Evolutionary conservation across 2,329 filamentous ascomycete species (phyloP), one percentile per base, ranked within the genome.

Genomic region (Apiospora sp.): DNA sequence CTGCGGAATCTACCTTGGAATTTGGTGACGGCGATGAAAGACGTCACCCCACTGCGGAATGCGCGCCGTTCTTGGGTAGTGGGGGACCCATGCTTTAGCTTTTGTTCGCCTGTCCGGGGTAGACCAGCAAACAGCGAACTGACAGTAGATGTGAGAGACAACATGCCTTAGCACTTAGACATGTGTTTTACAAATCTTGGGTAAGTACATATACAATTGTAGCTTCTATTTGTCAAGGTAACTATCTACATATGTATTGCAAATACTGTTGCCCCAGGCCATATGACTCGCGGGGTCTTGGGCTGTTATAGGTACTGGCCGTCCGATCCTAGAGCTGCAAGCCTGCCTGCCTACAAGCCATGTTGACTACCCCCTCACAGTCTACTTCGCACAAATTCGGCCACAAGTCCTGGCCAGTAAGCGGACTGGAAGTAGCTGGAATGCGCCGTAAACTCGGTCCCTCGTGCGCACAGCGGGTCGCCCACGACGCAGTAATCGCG

Each of bases 401-500:
- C 48, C 44, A 54, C 68, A 8, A 37, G 27, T 4, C n/a, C 68
- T 30, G 48, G n/a, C 68, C 68, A 69, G n/a, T 37, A 54, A 1
- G 16, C 34, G 4, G 44, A 37, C 24, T 37, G 34, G 46, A 69
- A 69, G 48, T 69, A 69, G 30, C 68, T 69, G 14, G 68, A 54
- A 14, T 69, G 68, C 27, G 68, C 68, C 44, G 68, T 46, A 19
- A 4, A 14, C 4, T 51, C 48, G 24, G 8, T 24, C 8, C 68
- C 68, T 37, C 24, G 27, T 16, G 68, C 68, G 16, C 68, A 69
- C 68, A 54, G 6, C 27, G 68, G 68, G 34, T 69, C 68, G 30
- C 27, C 68, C 8, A 30, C 22, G 34, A 49, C 44, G 68, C 68
- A 69, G 34, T 69, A 69, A n/a, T 69, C 68, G 68, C 68, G 68